These are phyloP conservation scores for Colletotrichum eleusines DNA, from an alignment of 2,329 filamentous ascomycete species.

Conservation along the genomic window DNA sequence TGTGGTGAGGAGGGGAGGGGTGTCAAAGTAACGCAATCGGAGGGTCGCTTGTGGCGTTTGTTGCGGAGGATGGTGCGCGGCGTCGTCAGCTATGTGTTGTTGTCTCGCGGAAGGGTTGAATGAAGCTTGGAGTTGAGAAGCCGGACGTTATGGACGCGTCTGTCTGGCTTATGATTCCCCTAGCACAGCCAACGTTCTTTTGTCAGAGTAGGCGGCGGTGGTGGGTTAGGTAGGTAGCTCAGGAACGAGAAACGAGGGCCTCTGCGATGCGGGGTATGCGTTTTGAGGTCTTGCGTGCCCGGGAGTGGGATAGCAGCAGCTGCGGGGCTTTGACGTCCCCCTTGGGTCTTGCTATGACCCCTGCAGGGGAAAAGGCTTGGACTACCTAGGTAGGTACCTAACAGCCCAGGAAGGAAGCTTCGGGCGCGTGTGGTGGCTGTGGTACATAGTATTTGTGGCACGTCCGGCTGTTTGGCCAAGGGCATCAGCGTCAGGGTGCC, in stretches of 20 bases:
- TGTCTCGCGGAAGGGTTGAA: not conserved
- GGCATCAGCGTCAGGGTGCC: no score
- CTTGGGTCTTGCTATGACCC: conserved; percentile 24
- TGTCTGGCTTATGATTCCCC: conserved; percentile 21
- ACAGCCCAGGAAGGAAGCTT: conserved; percentile 3
- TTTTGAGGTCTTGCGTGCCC: conserved; percentile 31
- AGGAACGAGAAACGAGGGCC: conserved; percentile 28
- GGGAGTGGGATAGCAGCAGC: conserved; percentile 8
- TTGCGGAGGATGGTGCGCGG: not conserved
- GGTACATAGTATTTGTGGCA: not conserved
- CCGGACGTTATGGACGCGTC: not conserved
- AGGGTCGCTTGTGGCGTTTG: not conserved
- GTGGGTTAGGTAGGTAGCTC: conserved; percentile 10
- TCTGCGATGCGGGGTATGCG: conserved; percentile 39
- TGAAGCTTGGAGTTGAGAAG: conserved; percentile 6
- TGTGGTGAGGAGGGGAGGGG: conserved; percentile 5
- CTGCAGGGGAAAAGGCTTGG: conserved; percentile 12
- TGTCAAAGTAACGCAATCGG: conserved; percentile 8
- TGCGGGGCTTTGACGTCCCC: conserved; percentile 26
- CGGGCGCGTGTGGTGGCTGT: not conserved
- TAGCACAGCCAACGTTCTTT: conserved; percentile 4
- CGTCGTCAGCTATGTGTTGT: not conserved
- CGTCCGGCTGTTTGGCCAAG: not conserved
- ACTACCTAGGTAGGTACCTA: no score
- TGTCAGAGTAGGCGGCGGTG: not conserved